These are phyloP conservation scores for Oryza glumipatula DNA, from an alignment of 176 grass and related monocot genomes.

Conservation along the genomic window DNA sequence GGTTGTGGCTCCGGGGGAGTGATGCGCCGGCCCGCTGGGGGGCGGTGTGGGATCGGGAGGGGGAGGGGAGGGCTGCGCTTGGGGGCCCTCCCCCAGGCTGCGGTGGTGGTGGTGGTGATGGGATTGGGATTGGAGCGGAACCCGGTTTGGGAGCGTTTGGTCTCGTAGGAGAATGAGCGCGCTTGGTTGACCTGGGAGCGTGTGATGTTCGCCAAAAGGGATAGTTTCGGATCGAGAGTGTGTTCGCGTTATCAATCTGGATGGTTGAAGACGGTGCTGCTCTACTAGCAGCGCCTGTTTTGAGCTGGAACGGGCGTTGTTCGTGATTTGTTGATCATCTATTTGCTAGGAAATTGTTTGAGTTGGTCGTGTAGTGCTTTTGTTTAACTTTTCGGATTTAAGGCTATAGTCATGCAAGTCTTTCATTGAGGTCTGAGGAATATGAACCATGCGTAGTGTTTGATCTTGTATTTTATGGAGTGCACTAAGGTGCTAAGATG, in stretches of 20 bases:
- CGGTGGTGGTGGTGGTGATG: not conserved
- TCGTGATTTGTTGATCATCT: not conserved
- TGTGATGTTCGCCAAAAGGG: not conserved
- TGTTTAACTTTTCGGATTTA: not conserved
- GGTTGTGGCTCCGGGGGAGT: not conserved
- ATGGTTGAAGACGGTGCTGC: constrained; percentile 24
- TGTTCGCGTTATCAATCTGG: not conserved
- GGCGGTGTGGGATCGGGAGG: constrained; percentile 12
- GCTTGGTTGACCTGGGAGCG: not conserved
- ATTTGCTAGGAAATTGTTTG: constrained; percentile 14
- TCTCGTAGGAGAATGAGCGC: constrained; percentile 34
- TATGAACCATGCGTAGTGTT: constrained; percentile 13
- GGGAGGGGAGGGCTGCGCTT: not conserved
- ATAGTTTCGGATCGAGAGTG: not conserved
- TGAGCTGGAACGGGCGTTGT: not conserved
- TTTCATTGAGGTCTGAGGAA: constrained; percentile 20
- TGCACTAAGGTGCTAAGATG: not conserved
- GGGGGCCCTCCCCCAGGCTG: not conserved
- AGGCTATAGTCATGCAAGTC: not conserved
- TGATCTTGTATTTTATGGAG: constrained; percentile 11
- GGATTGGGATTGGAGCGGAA: constrained; percentile 38
- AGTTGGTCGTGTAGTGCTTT: not conserved
- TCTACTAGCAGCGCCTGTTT: not conserved
- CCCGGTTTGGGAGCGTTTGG: constrained; percentile 11
- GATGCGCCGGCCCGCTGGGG: not conserved